Evolutionary conservation across 2,329 filamentous ascomycete genomes (phyloP), one percentile per base, ranked within the genome.

Genomic region (Plenodomus tracheiphilus): DNA sequence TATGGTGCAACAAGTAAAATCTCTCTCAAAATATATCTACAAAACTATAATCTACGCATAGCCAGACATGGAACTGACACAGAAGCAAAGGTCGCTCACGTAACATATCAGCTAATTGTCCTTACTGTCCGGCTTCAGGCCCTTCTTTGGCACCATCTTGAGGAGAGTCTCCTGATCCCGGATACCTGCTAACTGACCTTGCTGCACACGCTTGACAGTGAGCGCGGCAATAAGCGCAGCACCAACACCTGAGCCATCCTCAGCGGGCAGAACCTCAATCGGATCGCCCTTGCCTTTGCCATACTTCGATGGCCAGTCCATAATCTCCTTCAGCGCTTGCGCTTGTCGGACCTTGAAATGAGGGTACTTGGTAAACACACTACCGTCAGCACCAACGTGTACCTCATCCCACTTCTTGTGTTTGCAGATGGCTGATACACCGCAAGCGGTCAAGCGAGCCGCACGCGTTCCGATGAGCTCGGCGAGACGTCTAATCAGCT

Each of bases 361-460:
- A 11, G 94, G 94, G 77, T 99, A 99, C 74, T 97, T 97, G 82
- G 96, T 97, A 80, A 99, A 99, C 46, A 99, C 93, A 16, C 90
- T 96, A 32, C 94, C 94, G 70, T 99, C 94, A 43, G 94, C 94
- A 64, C 94, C 94, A 36, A 99, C 94, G 74, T 97, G 94, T 78
- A 90, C 96, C 32, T 83, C 82, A 68, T 88, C 77, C 74, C 92
- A 93, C 61, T 84, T 83, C 83, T 97, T 97, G 86, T 97, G 97
- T 78, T 87, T 95, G 82, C 89, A 91, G 68, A 99, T 97, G 49
- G 93, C 94, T 11, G 93, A 91, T 46, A 99, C 90, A 75, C 94
- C 94, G 68, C 94, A 97, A 20, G 93, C 87, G 15, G 92, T 96
- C 44, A 99, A 84, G 54, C 94, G 90, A 39, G 94, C 94, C 22